A percentile compares a stretch with the other conserved stretches of the same genome.
These are phyloP conservation scores for Alnus glutinosa DNA, from an alignment of 306 rosid genomes.

Conservation along the genomic window DNA sequence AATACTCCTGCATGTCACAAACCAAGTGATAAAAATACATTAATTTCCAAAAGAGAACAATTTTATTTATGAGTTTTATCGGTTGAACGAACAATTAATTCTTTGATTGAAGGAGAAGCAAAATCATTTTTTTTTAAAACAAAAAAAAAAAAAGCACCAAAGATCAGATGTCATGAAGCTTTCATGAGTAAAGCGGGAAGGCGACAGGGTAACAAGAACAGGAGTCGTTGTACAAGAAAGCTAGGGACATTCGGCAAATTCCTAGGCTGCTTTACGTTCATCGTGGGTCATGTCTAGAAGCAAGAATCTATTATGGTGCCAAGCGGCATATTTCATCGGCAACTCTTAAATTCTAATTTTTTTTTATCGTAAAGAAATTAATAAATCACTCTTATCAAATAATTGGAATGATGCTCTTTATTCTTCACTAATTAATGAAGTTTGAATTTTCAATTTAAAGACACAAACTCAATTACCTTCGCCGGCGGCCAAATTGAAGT, in stretches of 20 bases:
- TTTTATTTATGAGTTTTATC: no score
- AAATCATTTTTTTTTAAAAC: neutral
- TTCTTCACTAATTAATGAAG: no score
- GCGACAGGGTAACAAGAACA: constrained; percentile 19
- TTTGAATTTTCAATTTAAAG: no score
- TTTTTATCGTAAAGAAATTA: no score
- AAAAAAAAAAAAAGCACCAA: neutral
- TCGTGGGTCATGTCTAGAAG: neutral
- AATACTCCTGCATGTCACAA: constrained; percentile 51
- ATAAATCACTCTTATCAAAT: no score
- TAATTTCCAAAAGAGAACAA: neutral
- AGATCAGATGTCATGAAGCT: constrained; percentile 7
- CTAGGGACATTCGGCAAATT: neutral
- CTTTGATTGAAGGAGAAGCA: constrained; percentile 31
- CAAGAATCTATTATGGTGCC: neutral
- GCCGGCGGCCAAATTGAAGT: constrained; percentile 77
- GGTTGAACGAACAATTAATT: no score
- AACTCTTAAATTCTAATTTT: no score
- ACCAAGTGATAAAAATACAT: neutral
- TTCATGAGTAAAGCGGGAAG: neutral
- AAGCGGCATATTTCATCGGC: no score
- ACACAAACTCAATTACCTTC: constrained; percentile 36
- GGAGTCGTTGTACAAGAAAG: neutral
- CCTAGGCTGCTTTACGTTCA: neutral
- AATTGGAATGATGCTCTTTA: no score